Evolutionary conservation across 2,329 filamentous ascomycete genomes (phyloP).

Genomic region (Hymenoscyphus fructigenus): DNA sequence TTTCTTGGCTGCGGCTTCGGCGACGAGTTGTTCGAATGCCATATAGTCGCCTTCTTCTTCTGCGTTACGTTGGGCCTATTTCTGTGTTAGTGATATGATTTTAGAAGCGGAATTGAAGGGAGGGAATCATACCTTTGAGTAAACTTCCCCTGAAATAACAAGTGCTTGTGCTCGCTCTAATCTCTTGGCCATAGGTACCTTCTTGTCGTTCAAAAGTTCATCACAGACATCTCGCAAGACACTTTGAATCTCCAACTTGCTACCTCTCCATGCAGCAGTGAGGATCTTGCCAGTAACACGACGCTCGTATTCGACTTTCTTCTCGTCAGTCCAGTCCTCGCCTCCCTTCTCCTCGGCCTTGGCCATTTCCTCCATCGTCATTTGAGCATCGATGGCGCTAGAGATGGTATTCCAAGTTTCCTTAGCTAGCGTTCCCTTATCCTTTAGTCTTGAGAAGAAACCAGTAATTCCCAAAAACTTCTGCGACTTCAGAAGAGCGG

Average conservation of each 20-base stretch:
- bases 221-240: constrained; percentile 95
- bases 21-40: constrained; percentile 96
- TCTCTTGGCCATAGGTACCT: constrained; percentile 78
- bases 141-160: constrained; percentile 84
- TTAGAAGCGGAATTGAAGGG: background rate
- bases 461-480: constrained; percentile 96
- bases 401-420: constrained; percentile 98
- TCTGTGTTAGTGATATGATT: background rate
- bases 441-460: constrained; percentile 90
- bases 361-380: constrained; percentile 99
- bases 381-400: constrained; percentile 93
- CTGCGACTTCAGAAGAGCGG: constrained; percentile 85
- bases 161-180: constrained; percentile 89
- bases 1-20: constrained; percentile 94
- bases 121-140: constrained; percentile 68
- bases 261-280: constrained; percentile 92
- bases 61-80: constrained; percentile 78
- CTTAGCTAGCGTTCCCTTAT: constrained; percentile 95
- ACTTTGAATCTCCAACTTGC: constrained; percentile 97
- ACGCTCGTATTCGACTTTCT: constrained; percentile 91
- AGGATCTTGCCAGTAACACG: constrained; percentile 97
- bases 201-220: constrained; percentile 74
- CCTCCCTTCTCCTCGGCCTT: constrained; percentile 92
- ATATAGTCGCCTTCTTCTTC: constrained; percentile 99
- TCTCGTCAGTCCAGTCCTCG: constrained; percentile 98